Conservation (phyloP, 306 rosid species). For the Notholithocarpus densiflorus region DNA sequence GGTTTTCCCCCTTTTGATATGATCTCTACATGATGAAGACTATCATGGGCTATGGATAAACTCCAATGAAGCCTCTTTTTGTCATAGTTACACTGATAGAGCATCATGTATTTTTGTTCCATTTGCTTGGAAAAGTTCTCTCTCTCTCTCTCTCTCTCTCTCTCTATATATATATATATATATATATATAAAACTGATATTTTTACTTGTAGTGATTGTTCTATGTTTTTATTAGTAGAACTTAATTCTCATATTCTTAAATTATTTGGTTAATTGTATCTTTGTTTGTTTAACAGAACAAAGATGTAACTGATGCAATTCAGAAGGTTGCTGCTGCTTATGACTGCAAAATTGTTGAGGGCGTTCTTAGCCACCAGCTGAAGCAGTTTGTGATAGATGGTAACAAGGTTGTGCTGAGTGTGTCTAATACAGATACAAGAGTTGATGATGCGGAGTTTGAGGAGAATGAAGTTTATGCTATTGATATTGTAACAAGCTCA, state of each 20-base stretch:
- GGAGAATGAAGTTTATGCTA: conserved; percentile 92
- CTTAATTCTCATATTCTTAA: background rate
- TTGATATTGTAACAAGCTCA: conserved; percentile 86
- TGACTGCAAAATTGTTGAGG: conserved; percentile 96
- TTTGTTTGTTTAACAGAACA: conserved; percentile 50
- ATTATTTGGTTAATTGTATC: background rate
- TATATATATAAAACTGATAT: too few relatives aligned
- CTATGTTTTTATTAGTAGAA: background rate
- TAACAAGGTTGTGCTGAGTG: conserved; percentile 86
- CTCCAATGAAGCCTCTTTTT: conserved; percentile 43
- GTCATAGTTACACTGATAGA: conserved; percentile 86
- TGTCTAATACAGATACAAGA: conserved; percentile 73
- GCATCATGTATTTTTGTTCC: conserved; percentile 1
- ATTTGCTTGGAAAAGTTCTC: background rate
- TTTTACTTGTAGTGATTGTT: background rate
- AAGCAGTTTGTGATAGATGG: conserved; percentile 99
- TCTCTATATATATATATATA: background rate
- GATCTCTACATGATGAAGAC: conserved; percentile 54
- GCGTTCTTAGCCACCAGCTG: conserved; percentile 98
- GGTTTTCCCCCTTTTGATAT: background rate
- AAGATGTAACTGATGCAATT: conserved; percentile 91
- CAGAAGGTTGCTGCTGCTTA: conserved; percentile 96
- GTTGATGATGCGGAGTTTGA: conserved; percentile 95
- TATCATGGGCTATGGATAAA: conserved; percentile 45
- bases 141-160: background rate